Base-by-base conservation (phyloP, 306 rosid species). In the Cucurbita argyrosperma region DNA sequence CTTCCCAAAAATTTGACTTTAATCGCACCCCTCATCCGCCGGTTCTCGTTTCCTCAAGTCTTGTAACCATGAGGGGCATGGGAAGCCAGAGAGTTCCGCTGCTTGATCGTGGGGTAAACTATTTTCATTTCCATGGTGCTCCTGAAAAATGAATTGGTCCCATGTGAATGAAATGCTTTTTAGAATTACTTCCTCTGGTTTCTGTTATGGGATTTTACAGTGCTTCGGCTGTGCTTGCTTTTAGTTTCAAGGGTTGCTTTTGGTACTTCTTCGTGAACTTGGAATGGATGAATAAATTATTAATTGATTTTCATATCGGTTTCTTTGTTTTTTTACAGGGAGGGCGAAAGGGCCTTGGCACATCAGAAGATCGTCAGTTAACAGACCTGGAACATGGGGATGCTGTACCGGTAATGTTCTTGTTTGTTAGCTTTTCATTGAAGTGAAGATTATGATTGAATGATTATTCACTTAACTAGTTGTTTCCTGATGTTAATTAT, bases 321-420 rank as follows among this genome's bases (percentile, higher is more conserved):
- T 35, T 51, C 10, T 21, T 35, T 52, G 10, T n/a, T 23, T 75
- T 75, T 42, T 19, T 40, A 63, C 30, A 88, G 95, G 81, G 23
- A 56, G 76, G 80, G 67, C 75, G 80, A 73, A 87, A 80, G 84
- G 77, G 70, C 54, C 79, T 75, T 75, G 86, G 75, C 63, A 53
- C 82, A 60, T 43, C 85, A 0, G 75, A 42, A 47, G 85, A 80
- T 71, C 51, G 50, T 46, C 87, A 78, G 30, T 55, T 64, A 39
- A 74, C 83, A 26, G 94, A 86, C 89, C 84, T 88, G 77, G 90
- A 86, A 71, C 87, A 80, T 18, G 94, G 94, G 49, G 85, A 88
- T 71, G 87, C 83, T 4, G 80, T 84, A 51, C 90, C 84, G 89
- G 94, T 86, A 86, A 78, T 61, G 52, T 21, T 38, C 11, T 54